Evolutionary conservation across 768 basidiomycete genomes (phyloP).

Genomic region (Leccinum uliginosum): DNA sequence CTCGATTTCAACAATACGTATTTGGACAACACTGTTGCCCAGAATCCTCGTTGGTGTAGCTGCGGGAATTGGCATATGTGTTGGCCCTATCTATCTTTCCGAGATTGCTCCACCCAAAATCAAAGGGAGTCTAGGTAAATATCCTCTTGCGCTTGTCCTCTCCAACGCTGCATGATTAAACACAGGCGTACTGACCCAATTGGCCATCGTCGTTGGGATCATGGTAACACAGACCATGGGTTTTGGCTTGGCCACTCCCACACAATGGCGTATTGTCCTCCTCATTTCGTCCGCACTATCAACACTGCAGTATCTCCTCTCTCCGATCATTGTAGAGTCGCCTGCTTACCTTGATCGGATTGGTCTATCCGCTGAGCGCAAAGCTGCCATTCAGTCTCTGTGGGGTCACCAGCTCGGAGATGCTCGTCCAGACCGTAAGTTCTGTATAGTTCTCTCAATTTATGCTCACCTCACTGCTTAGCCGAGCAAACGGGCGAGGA

Average conservation of each 20-base stretch:
- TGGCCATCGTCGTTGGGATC: slow-evolving; percentile 81
- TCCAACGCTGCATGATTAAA: neutral
- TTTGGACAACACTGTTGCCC: neutral
- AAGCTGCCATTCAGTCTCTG: slow-evolving; percentile 40
- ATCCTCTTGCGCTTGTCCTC: neutral
- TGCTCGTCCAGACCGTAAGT: slow-evolving; percentile 25
- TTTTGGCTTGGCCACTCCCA: slow-evolving; percentile 61
- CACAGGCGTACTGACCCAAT: slow-evolving; percentile 73
- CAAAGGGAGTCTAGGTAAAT: slow-evolving; percentile 67
- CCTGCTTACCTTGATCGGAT: slow-evolving; percentile 60
- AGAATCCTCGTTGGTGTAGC: slow-evolving; percentile 68
- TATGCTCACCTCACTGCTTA: slow-evolving; percentile 8
- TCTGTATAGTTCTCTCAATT: neutral
- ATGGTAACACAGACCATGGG: slow-evolving; percentile 83
- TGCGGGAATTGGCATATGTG: slow-evolving; percentile 69
- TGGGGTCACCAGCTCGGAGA: slow-evolving; percentile 45
- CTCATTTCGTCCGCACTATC: slow-evolving; percentile 57
- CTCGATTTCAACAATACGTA: neutral
- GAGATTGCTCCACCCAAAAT: slow-evolving; percentile 79
- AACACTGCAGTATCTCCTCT: slow-evolving; percentile 51
- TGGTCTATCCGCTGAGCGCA: slow-evolving; percentile 47
- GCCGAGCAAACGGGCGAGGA: slow-evolving; percentile 27
- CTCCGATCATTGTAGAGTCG: slow-evolving; percentile 59
- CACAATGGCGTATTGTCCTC: slow-evolving; percentile 67
- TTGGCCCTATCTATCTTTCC: slow-evolving; percentile 81